Percentiles rank a stretch among this genome's conserved stretches.
phyloP scores from a whole-genome alignment of 345 rosid species.

The Kernera saxatilis region DNA sequence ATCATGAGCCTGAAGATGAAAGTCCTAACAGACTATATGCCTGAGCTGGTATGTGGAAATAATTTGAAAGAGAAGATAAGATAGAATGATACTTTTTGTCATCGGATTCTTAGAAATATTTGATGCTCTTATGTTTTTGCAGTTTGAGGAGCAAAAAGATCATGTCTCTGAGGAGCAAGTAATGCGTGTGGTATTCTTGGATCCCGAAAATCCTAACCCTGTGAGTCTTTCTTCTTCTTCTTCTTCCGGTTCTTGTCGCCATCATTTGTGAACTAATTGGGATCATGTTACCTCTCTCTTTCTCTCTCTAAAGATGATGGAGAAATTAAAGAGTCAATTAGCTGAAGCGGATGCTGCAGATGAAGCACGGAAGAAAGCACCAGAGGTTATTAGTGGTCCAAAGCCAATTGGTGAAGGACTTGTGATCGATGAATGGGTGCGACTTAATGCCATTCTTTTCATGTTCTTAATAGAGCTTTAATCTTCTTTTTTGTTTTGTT shows the following conservation, averaged over 20 bases:
- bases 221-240: slow-evolving; percentile 39
- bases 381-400: slow-evolving; percentile 55
- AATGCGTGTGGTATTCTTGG: slow-evolving; percentile 77
- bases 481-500: not conserved
- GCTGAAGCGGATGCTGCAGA: slow-evolving; percentile 82
- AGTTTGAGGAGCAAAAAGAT: slow-evolving; percentile 96
- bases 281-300: not conserved
- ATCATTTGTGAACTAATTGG: not conserved
- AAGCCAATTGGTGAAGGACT: slow-evolving; percentile 92
- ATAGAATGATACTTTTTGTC: not conserved
- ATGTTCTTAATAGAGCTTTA: not conserved
- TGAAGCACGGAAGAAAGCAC: slow-evolving; percentile 75
- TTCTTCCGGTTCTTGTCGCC: not conserved
- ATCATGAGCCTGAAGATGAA: slow-evolving; percentile 91
- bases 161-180: slow-evolving; percentile 71
- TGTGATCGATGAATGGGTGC: slow-evolving; percentile 95
- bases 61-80: not conserved
- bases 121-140: slow-evolving; percentile 9
- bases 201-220: slow-evolving; percentile 60
- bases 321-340: slow-evolving; percentile 71
- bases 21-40: slow-evolving; percentile 68
- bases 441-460: slow-evolving; percentile 11
- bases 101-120: not conserved
- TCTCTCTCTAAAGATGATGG: slow-evolving; percentile 26
- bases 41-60: slow-evolving; percentile 78